Conservation (phyloP, 2,329 filamentous ascomycete species). For the Cercospora nicotianae region DNA sequence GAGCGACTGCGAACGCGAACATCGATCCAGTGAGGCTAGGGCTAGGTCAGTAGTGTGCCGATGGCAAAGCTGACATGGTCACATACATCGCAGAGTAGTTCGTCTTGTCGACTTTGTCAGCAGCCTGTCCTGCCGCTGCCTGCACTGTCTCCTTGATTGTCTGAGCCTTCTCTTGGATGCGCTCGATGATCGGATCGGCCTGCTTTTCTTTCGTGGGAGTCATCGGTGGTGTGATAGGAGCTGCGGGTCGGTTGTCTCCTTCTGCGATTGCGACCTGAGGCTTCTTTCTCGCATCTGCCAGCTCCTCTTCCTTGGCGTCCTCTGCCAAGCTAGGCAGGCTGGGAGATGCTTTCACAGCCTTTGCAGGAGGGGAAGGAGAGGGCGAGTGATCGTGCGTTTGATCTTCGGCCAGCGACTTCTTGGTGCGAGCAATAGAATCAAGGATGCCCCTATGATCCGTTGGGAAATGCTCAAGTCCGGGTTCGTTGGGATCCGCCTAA, state of each 20-base stretch:
- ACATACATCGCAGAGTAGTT: slow-evolving; percentile 13
- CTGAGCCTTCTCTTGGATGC: slow-evolving; percentile 17
- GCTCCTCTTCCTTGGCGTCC: slow-evolving; percentile 28
- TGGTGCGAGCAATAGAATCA: slow-evolving; percentile 35
- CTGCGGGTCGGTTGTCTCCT: slow-evolving; percentile 24
- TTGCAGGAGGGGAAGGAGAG: slow-evolving; percentile 18
- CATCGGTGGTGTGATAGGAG: slow-evolving; percentile 38
- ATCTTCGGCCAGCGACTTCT: slow-evolving; percentile 30
- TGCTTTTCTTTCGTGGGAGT: slow-evolving; percentile 35
- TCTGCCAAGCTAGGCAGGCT: slow-evolving; percentile 35
- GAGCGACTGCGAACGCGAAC: slow-evolving; percentile 20
- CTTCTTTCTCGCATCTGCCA: slow-evolving; percentile 16
- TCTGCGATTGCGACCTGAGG: slow-evolving; percentile 18
- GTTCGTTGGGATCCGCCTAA: slow-evolving; percentile 35
- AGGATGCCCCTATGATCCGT: slow-evolving; percentile 39
- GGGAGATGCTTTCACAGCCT: slow-evolving; percentile 20
- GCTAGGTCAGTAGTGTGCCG: not conserved
- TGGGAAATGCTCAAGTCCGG: slow-evolving; percentile 38
- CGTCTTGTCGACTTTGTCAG: slow-evolving; percentile 3
- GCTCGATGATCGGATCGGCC: slow-evolving; percentile 3
- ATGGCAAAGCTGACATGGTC: not conserved
- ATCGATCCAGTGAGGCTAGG: slow-evolving; percentile 18
- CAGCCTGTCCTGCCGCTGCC: slow-evolving; percentile 4
- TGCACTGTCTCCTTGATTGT: slow-evolving; percentile 24
- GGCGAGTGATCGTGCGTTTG: slow-evolving; percentile 20